Evolutionary conservation across 805 yeast species (phyloP), one percentile per base, ranked within the genome.

Genomic region (Yamadazyma takamatsuzukensis): DNA sequence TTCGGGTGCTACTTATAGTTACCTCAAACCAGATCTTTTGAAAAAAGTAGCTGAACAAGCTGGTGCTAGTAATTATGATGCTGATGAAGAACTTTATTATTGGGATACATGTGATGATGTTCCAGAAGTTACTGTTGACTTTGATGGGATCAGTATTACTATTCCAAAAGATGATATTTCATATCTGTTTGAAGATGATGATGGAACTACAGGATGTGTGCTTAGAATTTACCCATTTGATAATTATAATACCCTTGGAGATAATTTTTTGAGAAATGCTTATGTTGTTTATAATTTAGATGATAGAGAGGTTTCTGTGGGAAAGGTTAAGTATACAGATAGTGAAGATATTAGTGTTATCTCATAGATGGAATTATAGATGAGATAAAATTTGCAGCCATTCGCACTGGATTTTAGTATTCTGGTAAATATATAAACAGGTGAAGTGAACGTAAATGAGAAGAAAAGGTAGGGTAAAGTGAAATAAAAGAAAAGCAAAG

Each of bases 281-380:
- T 82, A 80, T 52, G 64, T 76, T 18, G 84, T 79, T 14, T 79
- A 72, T 53, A 80, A 83, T 52, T 56, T 79, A 30, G 84, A 77
- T 22, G 70, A 71, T 47, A 56, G 56, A 26, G 64, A 71, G 44
- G 59, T 82, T 23, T 75, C 83, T 4, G 42, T 82, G 48, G 83
- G 64, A 6, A 57, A 47, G 29, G 56, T 42, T 27, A 44, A 45
- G 24, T 57, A 51, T 40, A 48, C 61, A 15, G 23, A 35, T 33
- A 47, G 47, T 6, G 55, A 53, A 31, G 49, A 70, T 36, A 66
- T 78, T 18, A n/a, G n/a, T n/a, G n/a, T n/a, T n/a, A n/a, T n/a
- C n/a, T n/a, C n/a, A n/a, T n/a, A n/a, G n/a, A n/a, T n/a, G n/a
- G n/a, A n/a, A n/a, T n/a, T n/a, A n/a, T n/a, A n/a, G n/a, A n/a